phyloP scores from a whole-genome alignment of 2,329 filamentous ascomycete genomes.

The Salinomyces thailandicus region DNA sequence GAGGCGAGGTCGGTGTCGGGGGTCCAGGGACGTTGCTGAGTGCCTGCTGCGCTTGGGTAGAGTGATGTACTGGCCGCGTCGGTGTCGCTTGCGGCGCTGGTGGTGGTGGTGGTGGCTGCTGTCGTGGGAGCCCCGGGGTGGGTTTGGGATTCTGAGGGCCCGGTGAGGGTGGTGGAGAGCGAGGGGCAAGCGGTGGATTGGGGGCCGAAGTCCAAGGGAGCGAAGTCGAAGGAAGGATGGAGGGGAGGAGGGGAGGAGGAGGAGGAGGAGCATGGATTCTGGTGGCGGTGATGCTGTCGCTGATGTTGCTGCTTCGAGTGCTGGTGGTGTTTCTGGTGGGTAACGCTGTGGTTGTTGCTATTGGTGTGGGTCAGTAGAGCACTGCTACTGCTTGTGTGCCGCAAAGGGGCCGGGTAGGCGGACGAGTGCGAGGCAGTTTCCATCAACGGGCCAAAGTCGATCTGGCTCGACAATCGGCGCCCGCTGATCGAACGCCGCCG shows the following conservation, averaged over 20 bases:
- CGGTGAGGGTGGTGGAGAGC: conserved; percentile 11
- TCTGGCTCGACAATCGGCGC: neutral
- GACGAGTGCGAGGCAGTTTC: neutral
- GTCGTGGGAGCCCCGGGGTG: conserved; percentile 18
- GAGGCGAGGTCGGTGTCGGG: conserved; percentile 6
- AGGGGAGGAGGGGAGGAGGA: conserved; percentile 3
- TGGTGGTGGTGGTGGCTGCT: conserved; percentile 11
- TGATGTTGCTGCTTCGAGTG: neutral
- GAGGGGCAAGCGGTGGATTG: conserved; percentile 10
- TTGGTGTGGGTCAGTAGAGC: no score
- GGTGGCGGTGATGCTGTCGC: neutral
- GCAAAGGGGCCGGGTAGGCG: neutral
- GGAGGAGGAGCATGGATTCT: no score
- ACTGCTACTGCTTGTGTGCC: neutral
- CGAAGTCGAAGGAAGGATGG: conserved; percentile 7
- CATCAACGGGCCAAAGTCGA: neutral
- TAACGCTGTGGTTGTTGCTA: neutral
- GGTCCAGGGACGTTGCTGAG: no score
- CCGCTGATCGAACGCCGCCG: conserved; percentile 3
- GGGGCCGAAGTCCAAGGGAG: conserved; percentile 6
- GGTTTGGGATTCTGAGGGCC: no score
- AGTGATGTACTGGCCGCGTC: no score
- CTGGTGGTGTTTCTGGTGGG: neutral
- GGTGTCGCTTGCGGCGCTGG: conserved; percentile 5
- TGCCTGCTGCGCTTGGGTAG: no score